A percentile compares a stretch with the other conserved stretches of the same genome.
Conservation (phyloP, 148 eudicot genomes). For the Fagopyrum esculentum region DNA sequence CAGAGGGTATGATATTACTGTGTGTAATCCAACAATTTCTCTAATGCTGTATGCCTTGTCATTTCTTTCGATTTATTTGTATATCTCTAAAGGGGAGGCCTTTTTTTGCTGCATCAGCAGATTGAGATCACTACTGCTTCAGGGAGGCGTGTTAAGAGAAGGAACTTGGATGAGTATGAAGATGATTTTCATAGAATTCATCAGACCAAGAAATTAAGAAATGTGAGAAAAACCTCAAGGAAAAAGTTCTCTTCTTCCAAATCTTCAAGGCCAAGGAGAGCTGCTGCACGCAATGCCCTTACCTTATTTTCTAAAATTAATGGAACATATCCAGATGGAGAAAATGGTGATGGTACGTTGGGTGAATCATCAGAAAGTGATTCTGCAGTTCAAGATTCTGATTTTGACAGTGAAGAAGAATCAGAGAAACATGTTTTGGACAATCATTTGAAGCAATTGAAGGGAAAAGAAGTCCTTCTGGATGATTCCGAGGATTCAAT, state of each 20-base stretch:
- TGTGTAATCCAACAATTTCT: not conserved
- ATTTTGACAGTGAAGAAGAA: slow-evolving; percentile 70
- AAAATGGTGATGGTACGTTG: slow-evolving; percentile 42
- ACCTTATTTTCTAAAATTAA: slow-evolving; percentile 70
- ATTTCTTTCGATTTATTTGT: not conserved
- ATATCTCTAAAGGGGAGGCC: slow-evolving; percentile 1
- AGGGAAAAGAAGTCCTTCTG: slow-evolving; percentile 64
- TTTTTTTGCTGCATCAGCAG: slow-evolving; percentile 28
- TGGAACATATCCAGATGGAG: slow-evolving; percentile 48
- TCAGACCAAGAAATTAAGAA: slow-evolving; percentile 39
- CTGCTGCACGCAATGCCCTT: slow-evolving; percentile 95
- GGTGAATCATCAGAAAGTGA: slow-evolving; percentile 69
- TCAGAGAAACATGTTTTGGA: slow-evolving; percentile 41
- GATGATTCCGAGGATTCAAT: slow-evolving; percentile 47
- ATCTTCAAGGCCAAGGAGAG: slow-evolving; percentile 79
- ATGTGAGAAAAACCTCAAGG: slow-evolving; percentile 37
- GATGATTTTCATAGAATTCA: slow-evolving; percentile 33
- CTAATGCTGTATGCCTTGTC: not conserved
- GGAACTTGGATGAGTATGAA: slow-evolving; percentile 60
- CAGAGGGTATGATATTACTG: not conserved
- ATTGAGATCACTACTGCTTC: slow-evolving; percentile 77
- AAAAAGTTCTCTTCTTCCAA: slow-evolving; percentile 49
- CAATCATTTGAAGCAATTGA: slow-evolving; percentile 33
- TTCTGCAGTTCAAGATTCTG: slow-evolving; percentile 56
- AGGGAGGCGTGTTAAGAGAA: slow-evolving; percentile 96